Conservation (phyloP, 495 filamentous ascomycete species). For the Tuber aestivum region DNA sequence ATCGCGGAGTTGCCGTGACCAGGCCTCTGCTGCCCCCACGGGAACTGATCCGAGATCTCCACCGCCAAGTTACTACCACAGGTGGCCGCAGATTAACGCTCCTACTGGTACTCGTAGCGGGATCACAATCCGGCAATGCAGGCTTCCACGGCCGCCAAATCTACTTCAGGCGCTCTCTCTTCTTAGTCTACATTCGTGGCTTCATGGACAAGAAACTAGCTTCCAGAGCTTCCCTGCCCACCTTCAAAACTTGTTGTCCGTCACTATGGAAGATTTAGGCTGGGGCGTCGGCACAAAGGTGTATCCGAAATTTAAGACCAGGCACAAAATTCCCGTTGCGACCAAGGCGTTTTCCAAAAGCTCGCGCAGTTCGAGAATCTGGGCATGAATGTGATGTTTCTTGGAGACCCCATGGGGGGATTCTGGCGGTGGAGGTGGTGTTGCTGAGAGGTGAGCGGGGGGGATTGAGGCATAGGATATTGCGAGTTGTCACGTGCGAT, state of each 20-base stretch:
- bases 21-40: neutral
- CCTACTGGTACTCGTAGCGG: neutral
- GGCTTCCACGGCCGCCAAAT: neutral
- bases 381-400: slow-evolving; percentile 70
- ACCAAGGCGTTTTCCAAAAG: slow-evolving; percentile 74
- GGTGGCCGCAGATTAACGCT: neutral
- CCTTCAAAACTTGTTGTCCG: slow-evolving; percentile 70
- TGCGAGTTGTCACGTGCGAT: slow-evolving; percentile 81
- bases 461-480: slow-evolving; percentile 58
- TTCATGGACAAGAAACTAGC: slow-evolving; percentile 88
- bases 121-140: neutral
- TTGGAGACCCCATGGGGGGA: slow-evolving; percentile 90
- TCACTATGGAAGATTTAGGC: slow-evolving; percentile 55
- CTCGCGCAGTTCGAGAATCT: slow-evolving; percentile 65
- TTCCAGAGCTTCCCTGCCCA: slow-evolving; percentile 85
- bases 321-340: slow-evolving; percentile 65
- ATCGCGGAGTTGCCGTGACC: neutral
- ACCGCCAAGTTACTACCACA: neutral
- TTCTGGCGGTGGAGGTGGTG: slow-evolving; percentile 73
- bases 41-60: neutral
- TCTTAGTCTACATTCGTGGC: slow-evolving; percentile 84
- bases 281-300: slow-evolving; percentile 84
- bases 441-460: slow-evolving; percentile 50
- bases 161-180: neutral
- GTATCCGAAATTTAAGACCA: slow-evolving; percentile 84